phyloP scores from a whole-genome alignment of 2,329 filamentous ascomycete genomes.

The Colletotrichum sublineola region DNA sequence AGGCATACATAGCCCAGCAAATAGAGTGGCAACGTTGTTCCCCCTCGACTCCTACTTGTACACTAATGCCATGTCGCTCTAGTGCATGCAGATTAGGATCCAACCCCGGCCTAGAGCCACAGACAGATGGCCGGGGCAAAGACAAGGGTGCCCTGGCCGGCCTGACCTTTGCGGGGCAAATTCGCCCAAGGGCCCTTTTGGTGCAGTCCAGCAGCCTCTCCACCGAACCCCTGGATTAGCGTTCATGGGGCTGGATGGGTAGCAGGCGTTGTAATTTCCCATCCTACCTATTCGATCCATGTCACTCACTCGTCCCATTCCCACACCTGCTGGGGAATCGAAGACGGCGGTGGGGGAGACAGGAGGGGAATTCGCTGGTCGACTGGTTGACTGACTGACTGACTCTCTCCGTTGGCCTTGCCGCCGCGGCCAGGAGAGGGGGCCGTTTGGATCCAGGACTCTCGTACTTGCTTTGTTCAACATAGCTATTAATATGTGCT shows the following conservation, averaged over 20 bases:
- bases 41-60: neutral
- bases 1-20: conserved; percentile 19
- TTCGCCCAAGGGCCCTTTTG: conserved; percentile 36
- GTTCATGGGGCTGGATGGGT: conserved; percentile 38
- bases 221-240: conserved; percentile 43
- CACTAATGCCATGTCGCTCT: conserved; percentile 7
- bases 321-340: conserved; percentile 7
- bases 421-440: conserved; percentile 33
- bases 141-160: conserved; percentile 24
- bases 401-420: neutral
- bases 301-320: conserved; percentile 18
- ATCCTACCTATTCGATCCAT: conserved; percentile 28
- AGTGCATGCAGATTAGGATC: conserved; percentile 30
- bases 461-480: conserved; percentile 40
- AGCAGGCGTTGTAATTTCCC: conserved; percentile 42
- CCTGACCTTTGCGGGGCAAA: conserved; percentile 30
- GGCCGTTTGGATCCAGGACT: conserved; percentile 28
- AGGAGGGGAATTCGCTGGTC: conserved; percentile 45
- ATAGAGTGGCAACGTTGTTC: conserved; percentile 36
- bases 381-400: conserved; percentile 43
- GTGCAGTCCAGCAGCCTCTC: conserved; percentile 40
- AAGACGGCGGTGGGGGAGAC: conserved; percentile 27
- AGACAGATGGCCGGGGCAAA: conserved; percentile 12
- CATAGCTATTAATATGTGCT: conserved; percentile 62
- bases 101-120: conserved; percentile 26